Evolutionary conservation across 2,329 filamentous ascomycete genomes (phyloP), one percentile per base, ranked within the genome.

Genomic region (Clarireedia paspali): DNA sequence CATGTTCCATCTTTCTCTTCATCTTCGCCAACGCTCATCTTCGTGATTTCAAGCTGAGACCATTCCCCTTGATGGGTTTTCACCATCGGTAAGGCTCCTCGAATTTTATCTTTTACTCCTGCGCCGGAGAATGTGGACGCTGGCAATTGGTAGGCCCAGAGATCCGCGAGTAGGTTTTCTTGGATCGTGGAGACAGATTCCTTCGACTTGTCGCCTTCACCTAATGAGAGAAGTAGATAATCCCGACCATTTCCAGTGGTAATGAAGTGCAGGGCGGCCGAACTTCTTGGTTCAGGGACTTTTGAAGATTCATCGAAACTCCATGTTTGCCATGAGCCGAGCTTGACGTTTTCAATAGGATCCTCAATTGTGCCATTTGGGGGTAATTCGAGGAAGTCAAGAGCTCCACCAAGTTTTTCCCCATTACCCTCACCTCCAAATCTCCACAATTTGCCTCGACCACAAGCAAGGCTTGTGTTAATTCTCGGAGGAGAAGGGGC

Each of bases 71-170:
- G n/a, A 17, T 53, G 27, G n/a, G 17, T 53, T 36, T 47, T n/a
- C 7, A 53, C 50, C 12, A 30, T 27, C 4, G 50, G 42, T n/a
- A 53, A 17, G 10, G 34, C 36, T 14, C 46, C 50, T 9, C 50
- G 26, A 20, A 47, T 24, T 3, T 17, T 15, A 7, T 47, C 50
- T 34, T 53, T 53, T n/a, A 53, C 15, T 10, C 46, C 34, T 26
- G 50, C 50, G 23, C 50, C 20, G 0, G 50, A 53, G 6, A 47
- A 47, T 15, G 26, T 30, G 4, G 23, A 5, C 4, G 50, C 3
- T 5, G 42, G 50, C 2, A 53, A 30, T 15, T 53, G 50, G 36
- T 53, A 47, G 3, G 46, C 23, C 50, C 50, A 53, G 10, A 53
- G 34, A 9, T 53, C 50, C 6, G 50, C 46, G 7, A 38, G 46